Evolutionary conservation across 352 stramenopile genomes (phyloP).

Genomic region (Globisporangium middletonii): DNA sequence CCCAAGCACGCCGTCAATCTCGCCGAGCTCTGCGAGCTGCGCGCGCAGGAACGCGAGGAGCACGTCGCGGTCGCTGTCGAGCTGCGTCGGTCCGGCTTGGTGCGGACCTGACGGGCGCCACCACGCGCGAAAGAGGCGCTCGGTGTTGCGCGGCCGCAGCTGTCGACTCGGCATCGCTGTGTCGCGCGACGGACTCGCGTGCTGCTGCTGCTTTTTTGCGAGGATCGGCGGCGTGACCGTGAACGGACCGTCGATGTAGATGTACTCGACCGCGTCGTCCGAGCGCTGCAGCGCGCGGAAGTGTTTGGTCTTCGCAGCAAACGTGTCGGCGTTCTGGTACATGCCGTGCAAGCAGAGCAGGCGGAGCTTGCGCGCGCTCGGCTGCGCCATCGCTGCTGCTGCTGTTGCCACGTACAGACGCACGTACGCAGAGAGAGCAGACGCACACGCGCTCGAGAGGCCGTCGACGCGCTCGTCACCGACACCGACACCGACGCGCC

Average conservation of each 20-base stretch:
- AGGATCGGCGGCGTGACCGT: constrained; percentile 68
- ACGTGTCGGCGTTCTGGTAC: constrained; percentile 75
- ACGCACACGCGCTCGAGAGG: too few relatives aligned
- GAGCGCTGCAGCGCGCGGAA: constrained; percentile 23
- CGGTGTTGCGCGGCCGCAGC: constrained; percentile 30
- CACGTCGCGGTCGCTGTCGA: constrained; percentile 47
- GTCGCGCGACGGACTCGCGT: constrained; percentile 3
- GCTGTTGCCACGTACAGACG: background rate
- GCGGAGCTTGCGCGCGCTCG: constrained; percentile 34
- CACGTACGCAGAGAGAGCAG: too few relatives aligned
- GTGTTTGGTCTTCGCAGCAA: constrained; percentile 62
- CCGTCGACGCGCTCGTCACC: too few relatives aligned
- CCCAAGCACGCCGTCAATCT: constrained; percentile 72
- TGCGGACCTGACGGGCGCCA: constrained; percentile 55
- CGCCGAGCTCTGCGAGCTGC: constrained; percentile 48
- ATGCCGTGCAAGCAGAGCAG: constrained; percentile 83
- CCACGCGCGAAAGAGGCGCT: constrained; percentile 67
- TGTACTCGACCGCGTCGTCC: constrained; percentile 42
- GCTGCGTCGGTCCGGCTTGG: constrained; percentile 33
- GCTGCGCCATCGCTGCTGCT: constrained; percentile 1
- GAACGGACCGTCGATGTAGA: constrained; percentile 73
- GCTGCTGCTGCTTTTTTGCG: constrained; percentile 26
- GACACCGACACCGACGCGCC: too few relatives aligned
- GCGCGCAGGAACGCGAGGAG: constrained; percentile 52
- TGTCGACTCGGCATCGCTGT: constrained; percentile 1